Conservation (phyloP, 306 rosid species). For the Oxytropis ochrocephala region DNA sequence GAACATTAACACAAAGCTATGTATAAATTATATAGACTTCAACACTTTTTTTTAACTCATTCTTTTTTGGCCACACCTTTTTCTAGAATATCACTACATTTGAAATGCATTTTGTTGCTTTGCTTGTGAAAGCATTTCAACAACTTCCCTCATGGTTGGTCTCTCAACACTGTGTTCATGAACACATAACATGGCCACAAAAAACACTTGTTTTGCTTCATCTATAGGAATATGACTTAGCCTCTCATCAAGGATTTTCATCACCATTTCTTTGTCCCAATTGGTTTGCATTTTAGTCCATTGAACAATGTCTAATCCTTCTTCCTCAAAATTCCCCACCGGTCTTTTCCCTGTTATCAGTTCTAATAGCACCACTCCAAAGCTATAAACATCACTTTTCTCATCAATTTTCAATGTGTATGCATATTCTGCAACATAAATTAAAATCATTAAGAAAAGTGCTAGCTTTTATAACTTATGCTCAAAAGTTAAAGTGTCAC, state of each 20-base stretch:
- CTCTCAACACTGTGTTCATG: constrained; percentile 69
- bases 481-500: background rate
- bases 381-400: constrained; percentile 69
- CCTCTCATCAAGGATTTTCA: constrained; percentile 49
- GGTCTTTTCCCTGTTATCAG: constrained; percentile 59
- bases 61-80: background rate
- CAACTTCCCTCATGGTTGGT: constrained; percentile 81
- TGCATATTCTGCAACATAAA: constrained; percentile 56
- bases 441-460: background rate
- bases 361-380: constrained; percentile 72
- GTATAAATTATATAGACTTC: background rate
- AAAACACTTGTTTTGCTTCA: constrained; percentile 61
- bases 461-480: background rate
- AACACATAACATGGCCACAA: constrained; percentile 62
- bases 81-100: constrained; percentile 33
- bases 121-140: constrained; percentile 69
- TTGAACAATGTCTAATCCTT: constrained; percentile 65
- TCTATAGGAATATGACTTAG: constrained; percentile 37
- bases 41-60: background rate
- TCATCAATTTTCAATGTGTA: constrained; percentile 73
- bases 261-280: constrained; percentile 46
- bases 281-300: constrained; percentile 56
- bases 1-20: constrained; percentile 7
- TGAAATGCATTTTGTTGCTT: constrained; percentile 43
- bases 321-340: constrained; percentile 66